phyloP scores from a whole-genome alignment of 108 stramenopile genomes.

The Epipyxis sp. region DNA sequence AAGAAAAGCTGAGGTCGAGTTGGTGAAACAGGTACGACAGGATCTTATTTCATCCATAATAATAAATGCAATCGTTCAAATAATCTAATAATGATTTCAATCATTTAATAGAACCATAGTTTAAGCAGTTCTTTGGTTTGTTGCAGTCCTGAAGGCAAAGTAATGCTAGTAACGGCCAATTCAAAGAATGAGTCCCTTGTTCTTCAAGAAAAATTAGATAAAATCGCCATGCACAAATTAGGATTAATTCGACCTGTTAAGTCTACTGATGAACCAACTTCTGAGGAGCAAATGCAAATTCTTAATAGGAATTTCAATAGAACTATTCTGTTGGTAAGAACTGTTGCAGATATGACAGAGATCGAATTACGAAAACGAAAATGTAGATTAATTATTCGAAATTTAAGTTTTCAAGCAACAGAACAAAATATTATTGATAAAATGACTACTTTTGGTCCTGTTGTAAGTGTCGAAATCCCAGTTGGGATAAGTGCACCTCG shows the following conservation, averaged over 20 bases:
- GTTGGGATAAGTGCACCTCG: not conserved
- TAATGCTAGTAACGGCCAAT: not conserved
- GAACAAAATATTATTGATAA: slow-evolving; percentile 36
- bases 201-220: not conserved
- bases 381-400: slow-evolving; percentile 50
- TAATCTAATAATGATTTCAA: no score
- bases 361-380: slow-evolving; percentile 7
- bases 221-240: not conserved
- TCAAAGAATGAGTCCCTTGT: not conserved
- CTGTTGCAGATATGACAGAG: not conserved
- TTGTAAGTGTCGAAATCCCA: slow-evolving; percentile 3
- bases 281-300: no score
- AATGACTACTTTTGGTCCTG: not conserved
- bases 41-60: no score
- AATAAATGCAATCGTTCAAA: no score
- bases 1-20: slow-evolving; percentile 7
- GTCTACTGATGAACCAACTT: no score
- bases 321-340: no score
- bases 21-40: no score
- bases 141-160: slow-evolving; percentile 1
- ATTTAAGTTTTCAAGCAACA: slow-evolving; percentile 47
- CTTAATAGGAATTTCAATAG: no score
- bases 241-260: no score
- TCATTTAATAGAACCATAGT: not conserved
- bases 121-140: not conserved